Conservation (phyloP, 257 asterid species). For the Mentha longifolia region DNA sequence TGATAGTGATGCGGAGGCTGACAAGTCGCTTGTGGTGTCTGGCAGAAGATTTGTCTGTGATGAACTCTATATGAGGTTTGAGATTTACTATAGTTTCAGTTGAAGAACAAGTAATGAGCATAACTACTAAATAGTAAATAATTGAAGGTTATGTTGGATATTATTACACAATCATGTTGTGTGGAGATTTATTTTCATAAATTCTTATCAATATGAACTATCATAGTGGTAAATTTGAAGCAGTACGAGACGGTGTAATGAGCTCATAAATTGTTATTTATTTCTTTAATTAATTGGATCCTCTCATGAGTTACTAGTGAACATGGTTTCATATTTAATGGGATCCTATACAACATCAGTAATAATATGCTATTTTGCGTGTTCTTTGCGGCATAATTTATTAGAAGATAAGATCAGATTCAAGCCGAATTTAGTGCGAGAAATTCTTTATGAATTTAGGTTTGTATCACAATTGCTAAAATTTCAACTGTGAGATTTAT, state of each 20-base stretch:
- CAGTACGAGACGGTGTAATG: neutral
- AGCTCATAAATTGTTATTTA: neutral
- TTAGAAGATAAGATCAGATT: neutral
- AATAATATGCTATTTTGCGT: neutral
- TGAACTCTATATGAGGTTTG: slow-evolving; percentile 65
- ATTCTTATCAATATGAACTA: no score
- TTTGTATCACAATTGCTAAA: slow-evolving; percentile 7
- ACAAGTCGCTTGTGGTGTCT: slow-evolving; percentile 34
- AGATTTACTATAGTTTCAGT: slow-evolving; percentile 15
- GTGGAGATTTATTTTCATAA: neutral
- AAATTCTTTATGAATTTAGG: no score
- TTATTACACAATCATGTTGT: slow-evolving; percentile 6
- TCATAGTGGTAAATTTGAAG: neutral
- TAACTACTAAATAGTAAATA: neutral
- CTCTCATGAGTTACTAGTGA: neutral
- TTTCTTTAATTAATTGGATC: neutral
- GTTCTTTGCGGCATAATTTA: slow-evolving; percentile 12
- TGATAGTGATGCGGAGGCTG: slow-evolving; percentile 48
- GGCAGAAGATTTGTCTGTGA: slow-evolving; percentile 62
- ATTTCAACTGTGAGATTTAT: neutral
- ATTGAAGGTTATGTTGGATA: neutral
- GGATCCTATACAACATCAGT: neutral
- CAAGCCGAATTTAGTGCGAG: no score
- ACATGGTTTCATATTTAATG: neutral
- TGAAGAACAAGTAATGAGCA: slow-evolving; percentile 5